Base-by-base conservation (phyloP, 352 stramenopile species). In the Saprolegnia diclina region DNA sequence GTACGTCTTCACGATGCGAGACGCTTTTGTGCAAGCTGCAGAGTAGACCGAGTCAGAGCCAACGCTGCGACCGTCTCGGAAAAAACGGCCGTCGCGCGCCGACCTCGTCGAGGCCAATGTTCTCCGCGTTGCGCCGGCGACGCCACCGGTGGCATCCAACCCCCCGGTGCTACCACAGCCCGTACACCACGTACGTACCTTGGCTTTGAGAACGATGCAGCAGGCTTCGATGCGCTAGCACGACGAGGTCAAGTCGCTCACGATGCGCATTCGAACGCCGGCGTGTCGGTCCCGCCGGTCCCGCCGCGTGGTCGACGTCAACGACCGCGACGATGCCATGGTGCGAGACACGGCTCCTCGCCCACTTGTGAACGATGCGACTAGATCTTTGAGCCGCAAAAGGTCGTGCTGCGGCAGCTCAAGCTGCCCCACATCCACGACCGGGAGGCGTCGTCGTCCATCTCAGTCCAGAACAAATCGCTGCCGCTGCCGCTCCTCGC, bases 251-350 rank as follows among this genome's bases (percentile, higher is more conserved):
- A 69, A 69, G 53, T 69, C 63, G 16, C 21, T 69, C 18, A 69
- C 21, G n/a, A 40, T 69, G 63, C 48, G 63, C 10, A 69, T 69
- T 48, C 63, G 63, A 63, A 69, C 63, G 32, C 63, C 63, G 14
- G 63, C 63, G 38, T 69, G 63, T 29, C 32, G 38, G 18, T 61
- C 53, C 14, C 63, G 63, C 11, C 63, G 63, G 53, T 69, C 63
- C 1, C 45, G 63, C 10, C 53, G 54, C 18, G 26, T 69, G 21
- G 35, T 69, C 18, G 63, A 69, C 38, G 37, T 44, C 24, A 18
- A 42, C 29, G 52, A 59, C 24, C 13, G n/a, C 3, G 11, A 18
- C 24, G 52, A 59, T 9, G 52, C 52, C 35, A 59, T 59, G 52
- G 52, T 59, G 24, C 24, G 46, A 29, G 46, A 19, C 21, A 52